A percentile compares a stretch with the other conserved stretches of the same genome.
Evolutionary conservation across 139 green algal genomes (phyloP).

Genomic region (Limnomonas spitsbergensis): DNA sequence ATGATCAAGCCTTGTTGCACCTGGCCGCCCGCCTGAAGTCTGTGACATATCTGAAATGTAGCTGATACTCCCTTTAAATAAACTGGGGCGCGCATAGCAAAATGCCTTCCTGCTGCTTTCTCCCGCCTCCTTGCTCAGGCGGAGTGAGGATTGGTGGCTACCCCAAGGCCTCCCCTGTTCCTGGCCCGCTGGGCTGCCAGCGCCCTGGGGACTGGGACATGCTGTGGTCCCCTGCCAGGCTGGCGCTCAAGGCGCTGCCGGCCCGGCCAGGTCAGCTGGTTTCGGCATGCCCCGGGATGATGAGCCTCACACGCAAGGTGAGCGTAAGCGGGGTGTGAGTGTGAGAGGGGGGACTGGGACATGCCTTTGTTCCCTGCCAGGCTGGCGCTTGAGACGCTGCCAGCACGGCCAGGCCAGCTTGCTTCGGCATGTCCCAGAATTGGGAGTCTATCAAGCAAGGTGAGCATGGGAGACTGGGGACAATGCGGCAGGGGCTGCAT

Average conservation of each 20-base stretch:
- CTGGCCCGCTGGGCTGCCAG: slow-evolving; percentile 50
- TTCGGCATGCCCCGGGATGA: slow-evolving; percentile 46
- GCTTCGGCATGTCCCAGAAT: slow-evolving; percentile 45
- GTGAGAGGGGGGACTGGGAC: slow-evolving; percentile 48
- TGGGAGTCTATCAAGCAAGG: slow-evolving; percentile 55
- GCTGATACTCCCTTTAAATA: no score
- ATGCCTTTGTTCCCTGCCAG: slow-evolving; percentile 56
- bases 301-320: slow-evolving; percentile 56
- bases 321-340: neutral
- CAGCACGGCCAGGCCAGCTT: slow-evolving; percentile 52
- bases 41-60: no score
- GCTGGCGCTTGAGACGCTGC: slow-evolving; percentile 33
- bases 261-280: slow-evolving; percentile 54
- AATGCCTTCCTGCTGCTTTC: no score
- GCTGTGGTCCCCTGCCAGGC: slow-evolving; percentile 54
- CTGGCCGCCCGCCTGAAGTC: no score
- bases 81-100: no score
- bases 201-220: slow-evolving; percentile 56
- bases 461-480: neutral
- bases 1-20: no score
- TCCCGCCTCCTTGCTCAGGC: neutral
- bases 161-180: slow-evolving; percentile 46
- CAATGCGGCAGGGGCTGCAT: neutral
- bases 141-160: slow-evolving; percentile 55
- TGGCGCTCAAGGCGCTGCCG: slow-evolving; percentile 36